Percentiles rank a stretch among this genome's conserved stretches.
Evolutionary conservation across 73 alveolate genomes (phyloP).

Genomic region (Loxodes magnus): DNA sequence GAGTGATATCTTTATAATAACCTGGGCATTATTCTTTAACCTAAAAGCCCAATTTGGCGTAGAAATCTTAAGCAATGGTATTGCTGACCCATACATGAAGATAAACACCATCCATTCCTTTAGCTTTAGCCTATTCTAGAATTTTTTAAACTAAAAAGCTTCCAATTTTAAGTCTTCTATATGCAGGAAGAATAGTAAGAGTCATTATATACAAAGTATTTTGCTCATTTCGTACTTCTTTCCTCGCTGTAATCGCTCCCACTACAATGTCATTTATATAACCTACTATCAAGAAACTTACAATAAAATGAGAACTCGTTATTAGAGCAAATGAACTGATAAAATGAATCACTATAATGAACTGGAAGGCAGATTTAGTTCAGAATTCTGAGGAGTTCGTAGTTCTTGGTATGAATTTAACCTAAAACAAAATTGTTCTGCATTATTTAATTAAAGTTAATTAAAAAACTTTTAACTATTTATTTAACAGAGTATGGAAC

Average conservation of each 20-base stretch:
- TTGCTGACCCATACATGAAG: slow-evolving; percentile 10
- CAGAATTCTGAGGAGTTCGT: background rate
- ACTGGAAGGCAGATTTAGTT: slow-evolving; percentile 8
- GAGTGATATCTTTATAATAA: slow-evolving; percentile 5
- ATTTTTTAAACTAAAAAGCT: background rate
- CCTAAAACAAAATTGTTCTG: no score
- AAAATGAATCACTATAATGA: slow-evolving; percentile 3
- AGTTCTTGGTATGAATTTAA: slow-evolving; percentile 1
- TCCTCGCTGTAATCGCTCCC: background rate
- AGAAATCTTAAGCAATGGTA: slow-evolving; percentile 3
- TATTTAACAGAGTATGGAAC: no score
- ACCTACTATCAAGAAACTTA: no score
- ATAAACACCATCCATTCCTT: background rate
- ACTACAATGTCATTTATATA: background rate
- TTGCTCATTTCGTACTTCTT: slow-evolving; percentile 2
- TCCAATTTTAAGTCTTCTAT: background rate
- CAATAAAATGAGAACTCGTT: background rate
- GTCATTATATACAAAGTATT: slow-evolving; percentile 2
- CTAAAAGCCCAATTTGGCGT: background rate
- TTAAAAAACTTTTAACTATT: no score
- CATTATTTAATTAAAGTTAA: no score
- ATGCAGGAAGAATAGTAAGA: background rate
- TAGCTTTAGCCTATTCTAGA: background rate
- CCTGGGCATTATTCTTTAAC: background rate
- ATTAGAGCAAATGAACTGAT: background rate